Evolutionary conservation across 2,329 filamentous ascomycete genomes (phyloP), one percentile per base, ranked within the genome.

Genomic region (Ophiostoma pallidulum): DNA sequence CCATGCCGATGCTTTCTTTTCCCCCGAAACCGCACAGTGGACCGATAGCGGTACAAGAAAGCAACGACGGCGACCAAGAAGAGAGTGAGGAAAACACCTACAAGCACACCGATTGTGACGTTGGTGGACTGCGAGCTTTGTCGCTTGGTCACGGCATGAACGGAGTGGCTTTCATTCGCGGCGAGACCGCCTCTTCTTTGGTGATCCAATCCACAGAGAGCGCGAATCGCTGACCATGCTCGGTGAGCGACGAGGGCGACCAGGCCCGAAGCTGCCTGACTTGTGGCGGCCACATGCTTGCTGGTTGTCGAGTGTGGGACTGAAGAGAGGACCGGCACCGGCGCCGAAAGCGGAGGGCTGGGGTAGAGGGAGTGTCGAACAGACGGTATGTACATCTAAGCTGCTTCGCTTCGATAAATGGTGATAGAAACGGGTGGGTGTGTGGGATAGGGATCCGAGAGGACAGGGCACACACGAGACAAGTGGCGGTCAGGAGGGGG

Each of bases 91-190:
- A 47, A 33, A 1, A 55, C 43, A 2, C 43, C 43, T 3, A 55
- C 51, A 29, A 55, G 22, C 41, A 55, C 45, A 8, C 41, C 49
- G 19, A 55, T 52, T 8, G 51, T 55, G 35, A 53, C 38, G 24
- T 55, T 55, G 35, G 46, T 51, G 3, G 48, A n/a, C 16, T 45
- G 29, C 2, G 41, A n/a, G n/a, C 24, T 41, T 19, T 39, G 22
- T 4, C 45, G 26, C 24, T 43, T 33, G 24, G 28, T 6, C 37
- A 40, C 7, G 19, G 28, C 20, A 9, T n/a, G 5, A 10, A 28
- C 5, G 24, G 10, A 6, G 24, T 10, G 6, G 24, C 24, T 5
- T 28, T 28, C 24, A 28, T 10, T n/a, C n/a, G n/a, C n/a, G n/a
- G n/a, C 12, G 36, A 14, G 8, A 19, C 13, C 19, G 36, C 9